These are phyloP conservation scores for Candida schatavii DNA, from an alignment of 805 yeast species.

Conservation along the genomic window DNA sequence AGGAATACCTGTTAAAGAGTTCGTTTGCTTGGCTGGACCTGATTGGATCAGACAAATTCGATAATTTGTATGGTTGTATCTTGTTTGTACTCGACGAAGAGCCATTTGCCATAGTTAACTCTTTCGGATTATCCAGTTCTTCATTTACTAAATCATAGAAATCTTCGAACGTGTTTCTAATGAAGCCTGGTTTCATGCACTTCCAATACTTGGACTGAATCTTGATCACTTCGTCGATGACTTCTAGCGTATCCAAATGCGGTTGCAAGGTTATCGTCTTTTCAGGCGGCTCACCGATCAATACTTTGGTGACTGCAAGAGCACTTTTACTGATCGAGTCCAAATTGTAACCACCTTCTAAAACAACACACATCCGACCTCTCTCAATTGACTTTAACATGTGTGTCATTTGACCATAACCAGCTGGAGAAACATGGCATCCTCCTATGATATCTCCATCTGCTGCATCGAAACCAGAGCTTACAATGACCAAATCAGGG, in stretches of 20 bases:
- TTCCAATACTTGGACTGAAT: slow-evolving; percentile 87
- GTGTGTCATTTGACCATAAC: slow-evolving; percentile 96
- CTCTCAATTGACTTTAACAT: slow-evolving; percentile 81
- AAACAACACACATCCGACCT: slow-evolving; percentile 83
- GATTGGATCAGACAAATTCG: slow-evolving; percentile 68
- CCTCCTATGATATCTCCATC: slow-evolving; percentile 97
- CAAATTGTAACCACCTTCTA: slow-evolving; percentile 96
- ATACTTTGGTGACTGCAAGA: slow-evolving; percentile 82
- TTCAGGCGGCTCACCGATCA: slow-evolving; percentile 95
- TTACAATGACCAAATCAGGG: slow-evolving; percentile 89
- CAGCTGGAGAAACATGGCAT: slow-evolving; percentile 92
- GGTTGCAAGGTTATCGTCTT: slow-evolving; percentile 65
- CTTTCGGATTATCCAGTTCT: slow-evolving; percentile 6
- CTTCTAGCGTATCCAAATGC: slow-evolving; percentile 71
- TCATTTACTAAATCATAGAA: slow-evolving; percentile 32
- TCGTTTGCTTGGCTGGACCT: slow-evolving; percentile 66
- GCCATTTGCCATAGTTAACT: neutral
- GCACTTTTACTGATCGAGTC: slow-evolving; percentile 91
- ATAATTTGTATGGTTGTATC: slow-evolving; percentile 27
- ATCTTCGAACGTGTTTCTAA: slow-evolving; percentile 38
- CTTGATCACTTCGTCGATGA: slow-evolving; percentile 75
- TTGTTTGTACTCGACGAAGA: neutral
- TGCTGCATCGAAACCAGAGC: slow-evolving; percentile 98
- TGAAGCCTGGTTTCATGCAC: slow-evolving; percentile 67
- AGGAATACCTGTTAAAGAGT: slow-evolving; percentile 51